Evolutionary conservation across 441 rosid genomes (phyloP).

Genomic region (Erodium moschatum): DNA sequence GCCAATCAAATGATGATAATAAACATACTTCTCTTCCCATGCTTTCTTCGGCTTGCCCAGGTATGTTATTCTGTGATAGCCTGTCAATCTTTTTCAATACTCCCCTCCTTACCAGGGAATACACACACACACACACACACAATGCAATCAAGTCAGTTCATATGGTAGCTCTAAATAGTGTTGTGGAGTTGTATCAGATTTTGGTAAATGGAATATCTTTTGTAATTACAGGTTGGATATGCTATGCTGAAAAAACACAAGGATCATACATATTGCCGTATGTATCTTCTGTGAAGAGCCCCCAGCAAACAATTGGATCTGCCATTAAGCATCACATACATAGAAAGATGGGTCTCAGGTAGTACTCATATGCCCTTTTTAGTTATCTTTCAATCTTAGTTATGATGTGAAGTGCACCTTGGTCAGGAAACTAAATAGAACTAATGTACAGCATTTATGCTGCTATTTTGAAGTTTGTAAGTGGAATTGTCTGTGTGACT

Average conservation of each 20-base stretch:
- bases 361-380: not conserved
- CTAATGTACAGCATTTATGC: not conserved
- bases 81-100: not conserved
- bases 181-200: not conserved
- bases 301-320: conserved; percentile 85
- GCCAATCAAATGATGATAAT: conserved; percentile 31
- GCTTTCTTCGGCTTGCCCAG: conserved; percentile 92
- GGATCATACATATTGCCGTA: conserved; percentile 79
- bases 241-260: conserved; percentile 88
- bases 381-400: not conserved
- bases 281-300: conserved; percentile 86
- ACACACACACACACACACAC: not conserved
- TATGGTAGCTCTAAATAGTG: not conserved
- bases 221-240: conserved; percentile 76
- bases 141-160: not conserved
- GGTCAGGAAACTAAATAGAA: not conserved
- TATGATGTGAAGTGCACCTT: conserved; percentile 2
- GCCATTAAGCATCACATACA: conserved; percentile 57
- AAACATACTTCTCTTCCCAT: conserved; percentile 48
- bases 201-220: conserved; percentile 9
- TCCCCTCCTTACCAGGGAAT: not conserved
- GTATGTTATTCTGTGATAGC: conserved; percentile 26
- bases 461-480: conserved; percentile 4
- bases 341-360: conserved; percentile 69
- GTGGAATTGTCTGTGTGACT: not conserved